Conservation (phyloP, 2,329 filamentous ascomycete species). For the Pseudomassariella vexata region DNA sequence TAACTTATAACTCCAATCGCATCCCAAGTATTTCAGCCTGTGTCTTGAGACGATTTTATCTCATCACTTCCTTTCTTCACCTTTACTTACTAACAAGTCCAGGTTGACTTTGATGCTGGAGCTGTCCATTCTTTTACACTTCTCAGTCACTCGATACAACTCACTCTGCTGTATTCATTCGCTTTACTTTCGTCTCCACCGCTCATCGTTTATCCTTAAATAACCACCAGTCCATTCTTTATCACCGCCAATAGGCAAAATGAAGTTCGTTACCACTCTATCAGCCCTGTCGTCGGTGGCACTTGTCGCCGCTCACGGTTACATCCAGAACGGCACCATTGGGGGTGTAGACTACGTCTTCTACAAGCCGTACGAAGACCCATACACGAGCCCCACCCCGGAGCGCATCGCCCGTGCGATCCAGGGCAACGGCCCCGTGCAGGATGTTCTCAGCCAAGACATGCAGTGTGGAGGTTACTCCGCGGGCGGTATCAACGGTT, state of each 20-base stretch:
- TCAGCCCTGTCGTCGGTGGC: constrained; percentile 19
- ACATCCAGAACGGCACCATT: constrained; percentile 39
- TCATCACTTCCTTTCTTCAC: not conserved
- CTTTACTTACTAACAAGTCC: constrained; percentile 3
- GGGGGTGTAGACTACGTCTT: constrained; percentile 31
- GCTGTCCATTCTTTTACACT: constrained; percentile 5
- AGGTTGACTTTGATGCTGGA: constrained; percentile 6
- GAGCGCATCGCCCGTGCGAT: constrained; percentile 50
- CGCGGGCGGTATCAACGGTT: constrained; percentile 40
- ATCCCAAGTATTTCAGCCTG: not conserved
- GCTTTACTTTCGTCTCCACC: too few species aligned
- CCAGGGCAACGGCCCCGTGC: constrained; percentile 52
- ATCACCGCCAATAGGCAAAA: constrained; percentile 6
- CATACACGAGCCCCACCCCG: constrained; percentile 30
- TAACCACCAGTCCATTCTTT: not conserved
- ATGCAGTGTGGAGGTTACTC: constrained; percentile 51
- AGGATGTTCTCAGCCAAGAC: constrained; percentile 45
- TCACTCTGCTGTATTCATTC: too few species aligned
- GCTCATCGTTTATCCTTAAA: too few species aligned
- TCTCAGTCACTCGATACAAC: too few species aligned
- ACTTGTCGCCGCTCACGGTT: constrained; percentile 41
- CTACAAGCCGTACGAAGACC: constrained; percentile 35
- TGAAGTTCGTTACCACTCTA: constrained; percentile 19
- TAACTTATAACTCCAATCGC: not conserved
- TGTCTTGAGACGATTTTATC: not conserved